Conservation (phyloP, 2,329 filamentous ascomycete species). For the Samsoniella hepiali region DNA sequence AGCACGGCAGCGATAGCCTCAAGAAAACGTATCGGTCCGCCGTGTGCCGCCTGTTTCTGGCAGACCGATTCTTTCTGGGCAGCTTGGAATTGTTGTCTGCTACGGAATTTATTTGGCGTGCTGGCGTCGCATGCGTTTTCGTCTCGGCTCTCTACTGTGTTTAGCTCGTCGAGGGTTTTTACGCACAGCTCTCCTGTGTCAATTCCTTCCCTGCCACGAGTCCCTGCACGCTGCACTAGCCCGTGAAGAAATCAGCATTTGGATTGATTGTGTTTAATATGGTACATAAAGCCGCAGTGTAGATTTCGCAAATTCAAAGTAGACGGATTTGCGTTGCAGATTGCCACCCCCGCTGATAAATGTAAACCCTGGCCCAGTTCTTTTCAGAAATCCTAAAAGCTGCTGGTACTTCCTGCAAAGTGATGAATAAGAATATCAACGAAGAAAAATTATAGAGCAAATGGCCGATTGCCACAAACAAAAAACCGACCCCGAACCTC, state of each 20-base stretch:
- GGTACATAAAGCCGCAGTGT: not conserved
- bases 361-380: not conserved
- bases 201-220: too few species aligned
- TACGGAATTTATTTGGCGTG: not conserved
- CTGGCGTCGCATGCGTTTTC: not conserved
- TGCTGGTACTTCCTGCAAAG: not conserved
- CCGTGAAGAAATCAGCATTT: too few species aligned
- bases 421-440: not conserved
- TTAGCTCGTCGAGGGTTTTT: not conserved
- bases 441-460: not conserved
- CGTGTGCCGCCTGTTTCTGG: constrained; percentile 43
- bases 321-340: not conserved
- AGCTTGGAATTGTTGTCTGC: constrained; percentile 31
- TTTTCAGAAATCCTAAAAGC: not conserved
- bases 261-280: not conserved
- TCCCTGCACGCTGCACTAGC: too few species aligned
- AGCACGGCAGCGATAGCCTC: constrained; percentile 24
- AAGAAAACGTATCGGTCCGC: constrained; percentile 36
- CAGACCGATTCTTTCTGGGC: constrained; percentile 41
- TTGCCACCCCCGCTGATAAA: not conserved
- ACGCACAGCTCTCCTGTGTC: too few species aligned
- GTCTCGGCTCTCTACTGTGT: not conserved
- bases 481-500: not conserved
- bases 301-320: not conserved
- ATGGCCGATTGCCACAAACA: not conserved